A percentile compares a stretch with the other conserved stretches of the same genome.
Conservation (phyloP, 805 yeast species). For the Metschnikowia hibisci region DNA sequence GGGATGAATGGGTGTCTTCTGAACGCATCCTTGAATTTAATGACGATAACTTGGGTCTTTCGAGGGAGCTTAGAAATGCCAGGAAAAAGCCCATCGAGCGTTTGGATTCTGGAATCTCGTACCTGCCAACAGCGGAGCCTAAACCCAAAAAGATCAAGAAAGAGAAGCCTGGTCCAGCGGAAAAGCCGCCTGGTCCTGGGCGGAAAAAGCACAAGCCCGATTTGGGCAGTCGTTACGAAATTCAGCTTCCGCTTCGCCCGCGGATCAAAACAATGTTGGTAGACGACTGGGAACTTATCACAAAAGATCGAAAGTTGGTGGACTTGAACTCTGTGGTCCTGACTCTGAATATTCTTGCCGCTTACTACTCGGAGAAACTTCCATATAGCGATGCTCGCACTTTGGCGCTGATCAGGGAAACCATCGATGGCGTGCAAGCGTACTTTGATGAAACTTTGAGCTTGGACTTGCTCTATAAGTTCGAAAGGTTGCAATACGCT, state of each 20-base stretch:
- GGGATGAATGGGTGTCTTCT: conserved; percentile 93
- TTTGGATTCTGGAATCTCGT: conserved; percentile 12
- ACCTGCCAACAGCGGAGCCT: conserved; percentile 7
- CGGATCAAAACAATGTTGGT: conserved; percentile 67
- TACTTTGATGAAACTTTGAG: conserved; percentile 77
- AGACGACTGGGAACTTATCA: conserved; percentile 90
- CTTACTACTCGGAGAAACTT: conserved; percentile 40
- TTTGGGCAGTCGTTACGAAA: conserved; percentile 39
- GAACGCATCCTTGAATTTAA: conserved; percentile 65
- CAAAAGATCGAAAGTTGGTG: conserved; percentile 72
- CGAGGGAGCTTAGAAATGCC: conserved; percentile 20
- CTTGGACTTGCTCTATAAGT: conserved; percentile 64
- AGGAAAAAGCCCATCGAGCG: conserved; percentile 17
- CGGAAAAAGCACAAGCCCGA: conserved; percentile 11
- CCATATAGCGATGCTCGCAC: conserved; percentile 1
- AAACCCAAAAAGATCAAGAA: conserved; percentile 4
- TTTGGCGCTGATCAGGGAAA: conserved; percentile 50
- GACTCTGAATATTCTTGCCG: conserved; percentile 50
- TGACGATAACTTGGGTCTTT: conserved; percentile 58
- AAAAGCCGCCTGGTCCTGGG: conserved; percentile 4
- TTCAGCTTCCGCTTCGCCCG: conserved; percentile 58
- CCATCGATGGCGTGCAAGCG: conserved; percentile 60
- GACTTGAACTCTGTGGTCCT: conserved; percentile 57
- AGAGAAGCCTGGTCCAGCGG: conserved; percentile 10
- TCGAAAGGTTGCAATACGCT: conserved; percentile 71